These are phyloP conservation scores for Tetrahymena malaccensis DNA, from an alignment of 73 alveolate genomes.

Conservation along the genomic window DNA sequence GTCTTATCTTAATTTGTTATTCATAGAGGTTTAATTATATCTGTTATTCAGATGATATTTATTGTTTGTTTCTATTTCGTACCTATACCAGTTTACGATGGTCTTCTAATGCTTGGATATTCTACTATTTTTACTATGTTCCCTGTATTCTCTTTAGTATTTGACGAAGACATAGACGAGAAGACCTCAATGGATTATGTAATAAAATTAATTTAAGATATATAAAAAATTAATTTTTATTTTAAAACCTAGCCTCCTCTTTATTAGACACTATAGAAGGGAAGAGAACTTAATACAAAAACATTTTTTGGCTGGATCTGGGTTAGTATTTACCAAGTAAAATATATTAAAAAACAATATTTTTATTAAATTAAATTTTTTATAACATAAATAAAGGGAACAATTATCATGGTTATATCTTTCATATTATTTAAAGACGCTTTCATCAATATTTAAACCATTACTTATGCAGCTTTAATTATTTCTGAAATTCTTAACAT, in stretches of 20 bases:
- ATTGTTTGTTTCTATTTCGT: slow-evolving; percentile 63
- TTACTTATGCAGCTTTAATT: slow-evolving; percentile 83
- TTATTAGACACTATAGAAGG: slow-evolving; percentile 81
- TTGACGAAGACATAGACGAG: slow-evolving; percentile 70
- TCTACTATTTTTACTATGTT: slow-evolving; percentile 71
- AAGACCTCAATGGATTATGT: slow-evolving; percentile 12
- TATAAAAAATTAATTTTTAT: slow-evolving; percentile 1
- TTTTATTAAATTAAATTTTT: background rate
- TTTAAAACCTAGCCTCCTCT: slow-evolving; percentile 67
- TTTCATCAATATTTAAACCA: slow-evolving; percentile 76
- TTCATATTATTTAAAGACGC: slow-evolving; percentile 69
- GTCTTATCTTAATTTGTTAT: slow-evolving; percentile 66
- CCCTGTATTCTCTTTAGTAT: slow-evolving; percentile 73
- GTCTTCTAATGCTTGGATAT: slow-evolving; percentile 73
- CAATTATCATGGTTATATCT: slow-evolving; percentile 74
- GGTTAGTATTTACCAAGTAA: slow-evolving; percentile 78
- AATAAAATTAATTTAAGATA: background rate
- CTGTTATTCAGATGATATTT: slow-evolving; percentile 65
- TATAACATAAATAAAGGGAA: slow-evolving; percentile 8
- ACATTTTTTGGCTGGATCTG: slow-evolving; percentile 83
- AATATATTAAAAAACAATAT: background rate
- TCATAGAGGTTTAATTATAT: slow-evolving; percentile 78
- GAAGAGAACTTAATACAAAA: slow-evolving; percentile 77
- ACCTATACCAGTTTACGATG: slow-evolving; percentile 46
- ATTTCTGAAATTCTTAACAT: slow-evolving; percentile 32